Conservation (phyloP, 352 stramenopile genomes). For the Pythium brachiatum region DNA sequence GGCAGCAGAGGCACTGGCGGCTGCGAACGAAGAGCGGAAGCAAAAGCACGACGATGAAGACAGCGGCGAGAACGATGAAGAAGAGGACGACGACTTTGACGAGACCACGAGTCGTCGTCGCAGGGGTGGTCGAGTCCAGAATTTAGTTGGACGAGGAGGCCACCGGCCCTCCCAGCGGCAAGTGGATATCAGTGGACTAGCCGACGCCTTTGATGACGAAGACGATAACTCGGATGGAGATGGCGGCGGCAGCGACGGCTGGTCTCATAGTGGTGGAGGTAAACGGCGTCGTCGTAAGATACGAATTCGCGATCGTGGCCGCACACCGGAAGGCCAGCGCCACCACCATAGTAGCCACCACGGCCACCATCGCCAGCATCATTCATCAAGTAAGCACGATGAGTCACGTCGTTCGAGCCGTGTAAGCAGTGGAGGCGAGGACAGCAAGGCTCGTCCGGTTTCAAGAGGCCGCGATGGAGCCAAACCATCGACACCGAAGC, state of each 20-base stretch:
- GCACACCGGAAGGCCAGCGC: conserved; percentile 26
- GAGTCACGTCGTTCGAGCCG: neutral
- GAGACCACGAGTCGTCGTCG: neutral
- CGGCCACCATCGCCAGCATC: conserved; percentile 6
- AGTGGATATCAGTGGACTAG: conserved; percentile 50
- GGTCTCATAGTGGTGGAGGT: conserved; percentile 7
- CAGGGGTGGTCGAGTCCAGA: neutral
- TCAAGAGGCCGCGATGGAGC: conserved; percentile 3
- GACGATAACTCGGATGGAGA: conserved; percentile 21
- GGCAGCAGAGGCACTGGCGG: conserved; percentile 1
- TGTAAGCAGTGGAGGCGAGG: neutral
- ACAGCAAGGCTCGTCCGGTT: neutral
- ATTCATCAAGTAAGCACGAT: neutral
- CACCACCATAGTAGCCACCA: neutral
- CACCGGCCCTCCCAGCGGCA: conserved; percentile 27
- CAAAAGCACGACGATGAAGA: conserved; percentile 2
- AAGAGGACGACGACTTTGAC: neutral
- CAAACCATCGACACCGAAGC: conserved; percentile 9
- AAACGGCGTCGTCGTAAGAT: conserved; percentile 35
- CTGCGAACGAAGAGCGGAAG: conserved; percentile 3
- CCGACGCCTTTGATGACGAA: conserved; percentile 46
- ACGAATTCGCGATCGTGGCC: conserved; percentile 44
- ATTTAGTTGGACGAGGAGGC: neutral
- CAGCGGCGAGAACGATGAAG: conserved; percentile 3
- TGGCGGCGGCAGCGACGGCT: conserved; percentile 23